Evolutionary conservation across 371 early-diverging fungal genomes (phyloP), one percentile per base, ranked within the genome.

Genomic region (Rhizopus sp.): DNA sequence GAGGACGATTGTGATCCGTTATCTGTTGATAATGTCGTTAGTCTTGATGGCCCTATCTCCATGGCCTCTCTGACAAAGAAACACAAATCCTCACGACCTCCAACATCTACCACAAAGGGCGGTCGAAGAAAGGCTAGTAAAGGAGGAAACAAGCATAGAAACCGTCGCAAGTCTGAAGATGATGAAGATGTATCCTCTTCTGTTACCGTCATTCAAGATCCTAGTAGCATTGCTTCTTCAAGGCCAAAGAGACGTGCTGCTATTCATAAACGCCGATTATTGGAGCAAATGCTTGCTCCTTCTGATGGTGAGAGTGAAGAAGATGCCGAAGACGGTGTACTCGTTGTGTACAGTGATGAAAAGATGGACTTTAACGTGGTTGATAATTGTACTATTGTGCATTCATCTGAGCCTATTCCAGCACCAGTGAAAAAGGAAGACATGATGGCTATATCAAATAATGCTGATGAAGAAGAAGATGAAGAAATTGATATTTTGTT

Each of bases 191-290:
- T 69, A 4, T 45, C 66, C 10, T 48, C 65, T 10, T 55, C 69
- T 10, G 47, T 68, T 7, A 59, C 52, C 7, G 63, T 60, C 0
- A 30, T 55, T 8, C 68, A 67, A 38, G 72, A 69, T 42, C 64
- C 66, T 23, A 56, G 70, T 35, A 64, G 71, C 29, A 72, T 69
- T 47, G 77, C 77, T 16, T 63, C 60, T 5, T 60, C 75, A 16
- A 55, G 70, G 45, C 77, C 77, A 3, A 80, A 80, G 30, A 62
- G 77, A 59, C 55, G 72, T 33, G 72, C 75, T 15, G 75, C 77
- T 35, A 59, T 77, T 30, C 77, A 75, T 37, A 80, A 80, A 59
- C 69, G 75, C 13, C 66, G 77, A 16, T 46, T 76, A 51, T 40
- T 77, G 13, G 80, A 80, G 55, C 70, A 77, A 41, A 65, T 71